Base-by-base conservation (phyloP, 148 eudicot species). In the Simmondsia chinensis region DNA sequence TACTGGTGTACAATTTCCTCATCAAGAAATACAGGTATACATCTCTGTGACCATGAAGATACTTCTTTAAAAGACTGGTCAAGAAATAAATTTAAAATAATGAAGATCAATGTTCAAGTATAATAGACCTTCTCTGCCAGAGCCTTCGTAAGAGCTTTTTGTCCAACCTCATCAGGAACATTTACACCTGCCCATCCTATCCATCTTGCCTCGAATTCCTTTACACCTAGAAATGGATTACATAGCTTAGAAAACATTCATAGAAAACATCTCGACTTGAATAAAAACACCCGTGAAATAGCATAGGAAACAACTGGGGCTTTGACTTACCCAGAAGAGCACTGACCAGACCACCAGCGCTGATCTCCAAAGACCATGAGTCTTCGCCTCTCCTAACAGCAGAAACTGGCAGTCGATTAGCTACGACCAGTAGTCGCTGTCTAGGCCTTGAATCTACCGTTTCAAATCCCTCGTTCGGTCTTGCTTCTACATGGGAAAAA, bases 131-230 rank as follows among this genome's bases (percentile, higher is more conserved):
- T 87, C 47, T 87, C 96, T 19, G 87, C 93, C 16, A 87, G 75
- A 25, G 93, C 93, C 51, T 71, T 63, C 2, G 87, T 72, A 28
- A 87, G 75, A 36, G 96, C 71, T 32, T 65, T 67, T 45, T 82
- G 84, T 36, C 96, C 96, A 25, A 73, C 67, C 60, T 79, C 81
- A 70, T 87, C 96, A 0, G 96, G 93, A 54, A 87, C 96, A 61
- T 87, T 87, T 24, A 87, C 96, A 33, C 96, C 96, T 5, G 96
- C 96, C 96, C 96, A 87, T 14, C 96, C 96, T 41, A 87, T 87
- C 96, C 96, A 87, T 54, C 82, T 72, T 22, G 93, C 96, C 65
- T 87, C 96, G 45, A 87, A 73, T 46, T 87, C 96, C 77, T 86
- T 86, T 43, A 87, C 93, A 36, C 96, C 96, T 87, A 49, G 46